Evolutionary conservation across 225 moss, liverwort and hornwort species (phyloP).

Genomic region (Straminergon stramineum): DNA sequence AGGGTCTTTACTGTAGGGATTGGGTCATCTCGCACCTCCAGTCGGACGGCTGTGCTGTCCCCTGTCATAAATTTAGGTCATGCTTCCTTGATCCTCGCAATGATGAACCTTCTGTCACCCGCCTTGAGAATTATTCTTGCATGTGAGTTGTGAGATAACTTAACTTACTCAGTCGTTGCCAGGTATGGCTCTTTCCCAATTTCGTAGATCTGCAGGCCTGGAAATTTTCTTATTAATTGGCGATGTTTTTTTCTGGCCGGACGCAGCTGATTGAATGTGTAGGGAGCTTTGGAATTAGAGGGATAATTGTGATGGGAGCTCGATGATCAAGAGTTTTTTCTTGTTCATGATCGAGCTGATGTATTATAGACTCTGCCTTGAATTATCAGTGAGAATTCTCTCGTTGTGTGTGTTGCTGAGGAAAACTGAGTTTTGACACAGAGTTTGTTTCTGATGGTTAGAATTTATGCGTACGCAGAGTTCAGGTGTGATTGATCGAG

Average conservation of each 20-base stretch:
- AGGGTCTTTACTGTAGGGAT: background rate
- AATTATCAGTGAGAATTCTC: background rate
- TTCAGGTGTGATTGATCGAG: background rate
- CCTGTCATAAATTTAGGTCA: background rate
- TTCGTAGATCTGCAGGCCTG: background rate
- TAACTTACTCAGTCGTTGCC: slow-evolving; percentile 6
- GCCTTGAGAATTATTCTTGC: background rate
- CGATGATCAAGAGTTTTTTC: background rate
- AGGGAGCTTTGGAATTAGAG: background rate
- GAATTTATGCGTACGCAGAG: background rate
- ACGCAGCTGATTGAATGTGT: background rate
- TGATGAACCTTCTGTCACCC: background rate
- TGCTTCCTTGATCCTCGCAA: background rate
- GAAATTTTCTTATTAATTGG: background rate
- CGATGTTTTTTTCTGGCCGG: background rate
- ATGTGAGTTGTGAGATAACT: background rate
- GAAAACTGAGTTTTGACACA: background rate
- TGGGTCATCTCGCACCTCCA: background rate
- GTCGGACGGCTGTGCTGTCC: background rate
- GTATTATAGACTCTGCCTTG: background rate
- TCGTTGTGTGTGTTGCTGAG: background rate
- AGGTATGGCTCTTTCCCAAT: background rate
- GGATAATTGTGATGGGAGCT: background rate
- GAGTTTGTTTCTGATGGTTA: background rate
- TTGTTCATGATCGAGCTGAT: background rate